Evolutionary conservation across 78 protist species (phyloP).

Genomic region (Creolimax fragrantissima): DNA sequence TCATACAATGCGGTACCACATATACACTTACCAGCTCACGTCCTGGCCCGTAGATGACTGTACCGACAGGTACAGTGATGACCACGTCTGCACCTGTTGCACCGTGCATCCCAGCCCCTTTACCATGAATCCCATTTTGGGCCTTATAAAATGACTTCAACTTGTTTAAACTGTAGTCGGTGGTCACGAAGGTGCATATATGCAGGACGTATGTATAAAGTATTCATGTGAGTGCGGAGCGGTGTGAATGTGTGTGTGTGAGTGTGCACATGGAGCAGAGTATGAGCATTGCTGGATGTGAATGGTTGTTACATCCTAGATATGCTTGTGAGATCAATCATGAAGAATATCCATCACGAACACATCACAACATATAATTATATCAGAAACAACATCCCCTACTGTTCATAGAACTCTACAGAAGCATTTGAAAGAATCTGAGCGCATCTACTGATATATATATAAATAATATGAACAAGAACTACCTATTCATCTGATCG

Average conservation of each 20-base stretch:
- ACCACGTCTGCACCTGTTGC: not conserved
- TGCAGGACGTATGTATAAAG: too few species aligned
- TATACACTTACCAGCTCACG: too few species aligned
- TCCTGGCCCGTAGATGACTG: not conserved
- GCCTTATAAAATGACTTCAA: not conserved
- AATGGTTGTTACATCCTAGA: not conserved
- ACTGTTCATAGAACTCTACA: too few species aligned
- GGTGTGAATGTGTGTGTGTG: constrained; percentile 8
- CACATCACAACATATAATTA: too few species aligned
- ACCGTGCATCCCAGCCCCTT: not conserved
- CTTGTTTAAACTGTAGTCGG: not conserved
- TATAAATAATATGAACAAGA: too few species aligned
- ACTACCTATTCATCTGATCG: not conserved
- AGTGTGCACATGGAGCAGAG: not conserved
- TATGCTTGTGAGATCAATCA: not conserved
- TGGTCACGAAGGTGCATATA: not conserved
- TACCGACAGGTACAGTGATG: not conserved
- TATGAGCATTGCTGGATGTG: not conserved
- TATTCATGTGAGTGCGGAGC: too few species aligned
- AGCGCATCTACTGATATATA: too few species aligned
- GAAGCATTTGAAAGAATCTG: too few species aligned
- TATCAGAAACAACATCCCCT: too few species aligned
- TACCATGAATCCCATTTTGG: not conserved
- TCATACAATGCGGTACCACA: too few species aligned
- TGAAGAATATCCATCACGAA: too few species aligned